Conservation (phyloP, 2,329 filamentous ascomycete genomes). For the Pseudogymnoascus sp. region DNA sequence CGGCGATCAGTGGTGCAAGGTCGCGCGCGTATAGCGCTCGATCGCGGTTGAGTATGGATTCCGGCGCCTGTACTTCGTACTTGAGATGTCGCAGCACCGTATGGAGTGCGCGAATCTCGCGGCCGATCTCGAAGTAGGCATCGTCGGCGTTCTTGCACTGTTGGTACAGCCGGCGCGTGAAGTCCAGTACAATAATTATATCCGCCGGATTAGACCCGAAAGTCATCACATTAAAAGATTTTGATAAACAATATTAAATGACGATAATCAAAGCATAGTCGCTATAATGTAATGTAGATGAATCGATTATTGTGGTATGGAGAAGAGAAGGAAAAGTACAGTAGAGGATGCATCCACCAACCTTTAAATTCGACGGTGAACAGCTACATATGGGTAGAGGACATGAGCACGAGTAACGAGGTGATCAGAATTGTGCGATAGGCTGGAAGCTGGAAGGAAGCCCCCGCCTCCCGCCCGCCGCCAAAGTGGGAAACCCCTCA, state of each 20-base stretch:
- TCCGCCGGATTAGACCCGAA: slow-evolving; percentile 27
- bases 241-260: not conserved
- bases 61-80: slow-evolving; percentile 46
- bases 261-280: not conserved
- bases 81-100: slow-evolving; percentile 49
- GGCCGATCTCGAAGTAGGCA: slow-evolving; percentile 39
- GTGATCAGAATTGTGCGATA: too few relatives aligned
- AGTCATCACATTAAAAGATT: slow-evolving; percentile 20
- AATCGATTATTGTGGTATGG: not conserved
- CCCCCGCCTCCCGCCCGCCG: too few relatives aligned
- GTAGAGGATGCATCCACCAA: not conserved
- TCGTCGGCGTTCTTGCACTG: slow-evolving; percentile 40
- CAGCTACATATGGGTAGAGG: not conserved
- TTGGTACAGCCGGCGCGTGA: slow-evolving; percentile 46
- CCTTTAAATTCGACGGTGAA: slow-evolving; percentile 3
- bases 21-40: slow-evolving; percentile 39
- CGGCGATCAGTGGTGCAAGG: slow-evolving; percentile 43
- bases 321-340: not conserved
- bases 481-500: too few relatives aligned
- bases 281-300: not conserved
- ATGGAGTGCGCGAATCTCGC: slow-evolving; percentile 44
- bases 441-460: too few relatives aligned
- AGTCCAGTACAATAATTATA: slow-evolving; percentile 47
- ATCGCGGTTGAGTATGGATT: slow-evolving; percentile 43
- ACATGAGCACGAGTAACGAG: not conserved